These are phyloP conservation scores for Lactarius quietus DNA, from an alignment of 768 basidiomycete species.

Conservation along the genomic window DNA sequence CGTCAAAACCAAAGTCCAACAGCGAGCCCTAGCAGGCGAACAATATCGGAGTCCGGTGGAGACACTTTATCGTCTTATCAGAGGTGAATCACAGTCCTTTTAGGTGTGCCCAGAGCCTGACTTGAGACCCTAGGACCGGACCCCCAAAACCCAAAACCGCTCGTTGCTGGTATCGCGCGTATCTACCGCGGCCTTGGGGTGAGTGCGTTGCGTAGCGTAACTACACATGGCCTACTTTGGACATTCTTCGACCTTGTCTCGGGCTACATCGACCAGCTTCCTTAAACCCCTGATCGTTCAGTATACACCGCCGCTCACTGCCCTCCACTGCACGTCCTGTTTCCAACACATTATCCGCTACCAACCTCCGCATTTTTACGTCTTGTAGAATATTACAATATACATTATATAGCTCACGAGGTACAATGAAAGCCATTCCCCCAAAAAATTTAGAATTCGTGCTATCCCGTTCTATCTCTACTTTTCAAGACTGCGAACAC, in stretches of 20 bases:
- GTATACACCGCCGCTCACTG: not conserved
- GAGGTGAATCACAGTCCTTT: conserved; percentile 49
- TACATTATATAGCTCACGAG: conserved; percentile 23
- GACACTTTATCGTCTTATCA: conserved; percentile 73
- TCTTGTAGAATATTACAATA: conserved; percentile 21
- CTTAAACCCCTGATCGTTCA: conserved; percentile 24
- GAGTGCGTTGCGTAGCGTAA: conserved; percentile 86
- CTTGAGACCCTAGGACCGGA: conserved; percentile 57
- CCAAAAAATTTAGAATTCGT: not conserved
- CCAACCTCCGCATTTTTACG: conserved; percentile 16
- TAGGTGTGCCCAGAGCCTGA: not conserved
- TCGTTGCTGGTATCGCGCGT: conserved; percentile 71
- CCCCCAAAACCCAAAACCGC: conserved; percentile 67
- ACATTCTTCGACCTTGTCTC: conserved; percentile 84
- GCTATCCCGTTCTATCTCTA: not conserved
- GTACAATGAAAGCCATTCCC: conserved; percentile 8
- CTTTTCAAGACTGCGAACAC: not conserved
- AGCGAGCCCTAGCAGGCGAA: conserved; percentile 81
- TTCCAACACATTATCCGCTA: conserved; percentile 14
- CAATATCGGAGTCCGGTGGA: conserved; percentile 65
- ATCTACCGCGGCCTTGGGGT: conserved; percentile 95
- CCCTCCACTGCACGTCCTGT: conserved; percentile 9
- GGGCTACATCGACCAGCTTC: conserved; percentile 65
- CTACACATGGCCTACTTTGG: conserved; percentile 92
- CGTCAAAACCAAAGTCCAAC: conserved; percentile 95